Evolutionary conservation across 169 alveolate species (phyloP).

Genomic region (Cryptosporidium ubiquitum): DNA sequence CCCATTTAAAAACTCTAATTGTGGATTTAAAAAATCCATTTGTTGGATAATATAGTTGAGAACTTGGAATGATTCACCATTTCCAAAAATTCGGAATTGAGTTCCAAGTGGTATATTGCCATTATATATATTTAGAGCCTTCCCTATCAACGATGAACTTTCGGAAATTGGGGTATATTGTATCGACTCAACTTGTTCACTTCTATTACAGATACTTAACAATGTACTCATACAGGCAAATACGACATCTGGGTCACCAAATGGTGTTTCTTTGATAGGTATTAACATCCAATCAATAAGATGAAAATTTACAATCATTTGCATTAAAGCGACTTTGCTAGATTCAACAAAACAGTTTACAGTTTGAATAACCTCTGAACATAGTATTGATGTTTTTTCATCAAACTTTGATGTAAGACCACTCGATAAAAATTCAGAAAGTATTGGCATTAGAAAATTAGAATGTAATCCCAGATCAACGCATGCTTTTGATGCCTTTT

Average conservation of each 20-base stretch:
- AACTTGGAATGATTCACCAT: constrained; percentile 30
- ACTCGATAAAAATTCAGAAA: constrained; percentile 37
- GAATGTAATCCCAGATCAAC: constrained; percentile 64
- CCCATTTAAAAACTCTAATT: constrained; percentile 49
- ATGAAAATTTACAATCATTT: constrained; percentile 65
- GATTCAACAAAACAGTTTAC: constrained; percentile 32
- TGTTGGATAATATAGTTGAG: constrained; percentile 59
- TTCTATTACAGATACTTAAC: constrained; percentile 31
- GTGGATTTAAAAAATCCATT: constrained; percentile 51
- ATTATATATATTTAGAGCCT: constrained; percentile 24
- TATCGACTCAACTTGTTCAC: constrained; percentile 32
- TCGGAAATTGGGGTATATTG: constrained; percentile 23
- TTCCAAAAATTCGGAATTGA: neutral
- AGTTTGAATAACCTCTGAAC: constrained; percentile 58
- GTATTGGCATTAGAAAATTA: constrained; percentile 53
- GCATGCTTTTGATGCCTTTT: constrained; percentile 40
- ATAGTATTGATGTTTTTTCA: constrained; percentile 33
- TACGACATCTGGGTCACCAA: constrained; percentile 65
- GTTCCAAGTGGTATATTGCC: constrained; percentile 17
- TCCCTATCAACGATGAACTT: constrained; percentile 24
- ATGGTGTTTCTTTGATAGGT: constrained; percentile 64
- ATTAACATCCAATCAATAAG: constrained; percentile 63
- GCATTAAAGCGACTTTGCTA: constrained; percentile 31
- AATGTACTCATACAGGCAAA: constrained; percentile 27
- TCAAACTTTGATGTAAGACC: constrained; percentile 31